Base-by-base conservation (phyloP, 1,284 basidiomycete species). In the Sporisorium exsertum region DNA sequence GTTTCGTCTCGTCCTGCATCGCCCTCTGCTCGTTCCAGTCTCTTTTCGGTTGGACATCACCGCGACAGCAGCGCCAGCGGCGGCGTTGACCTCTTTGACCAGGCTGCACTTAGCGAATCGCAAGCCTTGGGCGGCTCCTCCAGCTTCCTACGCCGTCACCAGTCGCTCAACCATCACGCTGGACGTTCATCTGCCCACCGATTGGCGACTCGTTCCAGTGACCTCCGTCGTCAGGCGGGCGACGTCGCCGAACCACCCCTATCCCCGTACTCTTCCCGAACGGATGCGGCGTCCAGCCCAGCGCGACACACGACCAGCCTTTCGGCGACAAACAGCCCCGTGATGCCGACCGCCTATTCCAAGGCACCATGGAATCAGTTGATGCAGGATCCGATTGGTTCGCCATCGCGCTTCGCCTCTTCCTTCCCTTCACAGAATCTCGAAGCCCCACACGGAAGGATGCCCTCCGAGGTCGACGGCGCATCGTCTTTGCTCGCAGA, bases 161-260 rank as follows among this genome's bases (percentile, higher is more conserved):
- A 81, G 55, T 81, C 79, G n/a, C 76, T 81, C 69, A 81, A 81
- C 42, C 74, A 79, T 32, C 59, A 72, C 43, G 53, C 67, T 2
- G 75, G 75, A 26, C 71, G 72, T 16, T 26, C 59, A 12, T 56
- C 68, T 13, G 75, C 60, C 5, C 37, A 65, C 12, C 71, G 78
- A 1, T 53, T 75, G 20, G 60, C 66, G 9, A 49, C 73, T n/a
- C 63, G 64, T n/a, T 76, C 69, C 4, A 64, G 58, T 10, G 64
- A 68, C 26, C 49, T 63, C 2, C 58, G 51, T 32, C 57, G 50
- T 20, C 47, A 61, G 10, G 40, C 51, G 22, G 58, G 49, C 42
- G 58, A 58, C 18, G 58, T 27, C 3, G 56, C 46, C 43, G 63
- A 67, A 2, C 42, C 52, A 10, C 9, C 57, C 46, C 37, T 46